Base-by-base conservation (phyloP, 2,329 filamentous ascomycete species). In the Monilinia laxa region DNA sequence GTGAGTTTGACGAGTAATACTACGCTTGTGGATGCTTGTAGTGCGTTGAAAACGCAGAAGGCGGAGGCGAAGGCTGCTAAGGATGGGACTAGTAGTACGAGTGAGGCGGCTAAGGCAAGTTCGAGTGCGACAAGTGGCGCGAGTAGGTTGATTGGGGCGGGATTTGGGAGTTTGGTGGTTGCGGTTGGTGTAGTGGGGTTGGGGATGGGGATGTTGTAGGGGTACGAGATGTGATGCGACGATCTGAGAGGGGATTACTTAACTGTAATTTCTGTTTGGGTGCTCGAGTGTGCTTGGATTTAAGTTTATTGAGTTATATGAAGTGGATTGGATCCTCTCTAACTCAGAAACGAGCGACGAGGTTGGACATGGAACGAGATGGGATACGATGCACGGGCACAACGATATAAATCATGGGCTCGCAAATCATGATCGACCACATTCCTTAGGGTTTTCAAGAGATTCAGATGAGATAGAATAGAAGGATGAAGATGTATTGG, bases 11-110 rank as follows among this genome's bases (percentile, higher is more conserved):
- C 28, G 18, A 65, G 62, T 42, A 71, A 71, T 31, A 60, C 69
- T 10, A 71, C 70, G 3, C 54, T 71, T 25, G 69, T 70, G 35
- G 66, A 69, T 12, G 68, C 65, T 31, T 71, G 70, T 38, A 54
- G 31, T 18, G 16, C 51, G 10, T 23, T 63, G 51, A 53, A 38
- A 20, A n/a, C 38, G 9, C 47, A 40, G 9, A 63, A 47, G 23
- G n/a, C 31, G n/a, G 23, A 57, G 55, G 55, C 55, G n/a, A 40
- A 57, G 23, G 40, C 35, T 10, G 40, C 38, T 7, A 45, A 40
- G 9, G 16, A 35, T 35, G 38, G n/a, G 23, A 28, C 31, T 42
- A 42, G n/a, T 3, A 42, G 35, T 0, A 25, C 38, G n/a, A 51
- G 11, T 51, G n/a, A n/a, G n/a, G 47, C n/a, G 47, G 45, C 45